Evolutionary conservation across 2,329 filamentous ascomycete genomes (phyloP).

Genomic region (Didymella glomerata): DNA sequence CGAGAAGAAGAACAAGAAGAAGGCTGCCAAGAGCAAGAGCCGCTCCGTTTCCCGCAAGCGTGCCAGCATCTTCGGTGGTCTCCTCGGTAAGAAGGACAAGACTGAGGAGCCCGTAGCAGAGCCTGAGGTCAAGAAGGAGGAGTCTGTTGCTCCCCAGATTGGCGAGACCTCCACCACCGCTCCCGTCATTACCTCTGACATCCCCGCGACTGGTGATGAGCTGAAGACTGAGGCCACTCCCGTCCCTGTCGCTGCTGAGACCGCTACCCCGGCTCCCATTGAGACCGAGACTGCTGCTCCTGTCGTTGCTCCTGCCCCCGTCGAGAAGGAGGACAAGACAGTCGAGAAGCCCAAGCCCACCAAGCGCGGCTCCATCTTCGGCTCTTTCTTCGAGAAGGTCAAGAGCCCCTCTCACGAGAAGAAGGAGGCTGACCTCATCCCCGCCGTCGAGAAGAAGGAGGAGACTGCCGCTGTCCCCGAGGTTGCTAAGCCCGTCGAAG

Average conservation of each 20-base stretch:
- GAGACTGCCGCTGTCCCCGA: slow-evolving; percentile 54
- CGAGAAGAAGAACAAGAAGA: slow-evolving; percentile 56
- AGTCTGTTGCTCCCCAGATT: slow-evolving; percentile 40
- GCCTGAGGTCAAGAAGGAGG: slow-evolving; percentile 56
- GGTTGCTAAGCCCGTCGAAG: slow-evolving; percentile 45
- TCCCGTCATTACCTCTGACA: slow-evolving; percentile 47
- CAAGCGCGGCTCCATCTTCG: slow-evolving; percentile 89
- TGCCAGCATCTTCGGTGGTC: slow-evolving; percentile 64
- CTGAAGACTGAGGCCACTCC: slow-evolving; percentile 57
- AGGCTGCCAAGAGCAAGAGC: slow-evolving; percentile 64
- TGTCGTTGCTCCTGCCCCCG: slow-evolving; percentile 22
- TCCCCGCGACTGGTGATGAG: slow-evolving; percentile 39
- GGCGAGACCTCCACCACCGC: slow-evolving; percentile 47
- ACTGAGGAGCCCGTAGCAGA: slow-evolving; percentile 48
- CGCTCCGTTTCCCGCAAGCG: slow-evolving; percentile 68
- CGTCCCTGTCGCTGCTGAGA: slow-evolving; percentile 51
- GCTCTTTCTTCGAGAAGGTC: slow-evolving; percentile 71
- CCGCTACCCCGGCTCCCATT: slow-evolving; percentile 40
- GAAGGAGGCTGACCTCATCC: slow-evolving; percentile 71
- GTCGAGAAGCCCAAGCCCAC: slow-evolving; percentile 66
- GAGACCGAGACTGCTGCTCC: slow-evolving; percentile 51
- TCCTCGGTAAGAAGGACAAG: slow-evolving; percentile 69
- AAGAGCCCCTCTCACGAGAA: slow-evolving; percentile 66
- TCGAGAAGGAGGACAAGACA: slow-evolving; percentile 49
- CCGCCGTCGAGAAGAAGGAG: slow-evolving; percentile 49